phyloP scores from a whole-genome alignment of 805 yeast species.

The Sugiyamaella lignohabitans region DNA sequence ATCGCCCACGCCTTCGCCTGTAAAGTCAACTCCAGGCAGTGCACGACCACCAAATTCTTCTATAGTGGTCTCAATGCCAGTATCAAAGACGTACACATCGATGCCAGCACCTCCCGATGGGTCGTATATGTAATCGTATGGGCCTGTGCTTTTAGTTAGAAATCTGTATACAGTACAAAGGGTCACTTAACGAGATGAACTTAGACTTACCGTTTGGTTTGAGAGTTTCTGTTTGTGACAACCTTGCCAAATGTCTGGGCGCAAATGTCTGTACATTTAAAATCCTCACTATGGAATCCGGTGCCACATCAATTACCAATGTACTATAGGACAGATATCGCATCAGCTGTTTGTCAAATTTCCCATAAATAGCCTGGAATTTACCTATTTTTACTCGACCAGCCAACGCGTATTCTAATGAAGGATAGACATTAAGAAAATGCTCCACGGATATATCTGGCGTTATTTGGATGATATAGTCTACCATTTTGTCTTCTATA shows the following conservation, averaged over 20 bases:
- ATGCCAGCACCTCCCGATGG: conserved; percentile 50
- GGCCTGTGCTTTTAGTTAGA: too few relatives aligned
- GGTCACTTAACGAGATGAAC: background rate
- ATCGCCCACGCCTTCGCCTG: conserved; percentile 50
- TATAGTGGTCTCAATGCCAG: conserved; percentile 48
- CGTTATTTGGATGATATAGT: conserved; percentile 19
- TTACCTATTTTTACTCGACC: conserved; percentile 18
- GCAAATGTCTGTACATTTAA: conserved; percentile 44
- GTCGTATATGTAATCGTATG: conserved; percentile 26
- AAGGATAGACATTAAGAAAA: conserved; percentile 20
- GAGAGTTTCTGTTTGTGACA: conserved; percentile 24
- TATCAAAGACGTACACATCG: conserved; percentile 71
- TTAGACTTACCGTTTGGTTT: conserved; percentile 14
- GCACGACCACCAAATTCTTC: conserved; percentile 39
- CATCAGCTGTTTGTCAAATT: conserved; percentile 16
- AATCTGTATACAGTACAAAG: conserved; percentile 37
- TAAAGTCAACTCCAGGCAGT: conserved; percentile 39
- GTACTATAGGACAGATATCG: conserved; percentile 16
- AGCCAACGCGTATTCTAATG: conserved; percentile 10
- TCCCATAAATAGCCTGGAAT: conserved; percentile 21
- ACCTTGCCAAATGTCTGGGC: conserved; percentile 42
- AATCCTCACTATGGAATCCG: conserved; percentile 58
- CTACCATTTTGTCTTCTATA: too few relatives aligned
- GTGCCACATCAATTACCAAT: conserved; percentile 46
- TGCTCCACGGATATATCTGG: conserved; percentile 17